Evolutionary conservation across 169 alveolate genomes (phyloP).

Genomic region (Eimeria sp.): DNA sequence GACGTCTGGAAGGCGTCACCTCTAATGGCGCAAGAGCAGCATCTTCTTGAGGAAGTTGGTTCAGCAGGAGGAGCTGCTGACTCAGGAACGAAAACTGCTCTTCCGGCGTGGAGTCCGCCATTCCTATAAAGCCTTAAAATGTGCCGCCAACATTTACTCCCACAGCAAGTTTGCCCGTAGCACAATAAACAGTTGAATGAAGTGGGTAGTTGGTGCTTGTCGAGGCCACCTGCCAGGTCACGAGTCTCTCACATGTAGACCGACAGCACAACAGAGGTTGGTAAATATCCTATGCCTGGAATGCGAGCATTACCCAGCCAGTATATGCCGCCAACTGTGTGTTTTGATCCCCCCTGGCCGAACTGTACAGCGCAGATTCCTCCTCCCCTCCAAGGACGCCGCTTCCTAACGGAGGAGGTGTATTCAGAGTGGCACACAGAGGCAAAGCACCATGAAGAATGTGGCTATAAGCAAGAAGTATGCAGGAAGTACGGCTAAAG

Average conservation of each 20-base stretch:
- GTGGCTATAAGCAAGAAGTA: not conserved
- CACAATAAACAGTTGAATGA: not conserved
- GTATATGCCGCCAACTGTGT: not conserved
- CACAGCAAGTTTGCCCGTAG: not conserved
- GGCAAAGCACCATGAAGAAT: conserved; percentile 5
- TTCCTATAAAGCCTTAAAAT: not conserved
- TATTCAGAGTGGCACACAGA: not conserved
- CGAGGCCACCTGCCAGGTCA: not conserved
- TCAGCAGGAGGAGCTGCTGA: conserved; percentile 70
- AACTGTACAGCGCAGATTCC: not conserved
- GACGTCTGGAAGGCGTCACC: not conserved
- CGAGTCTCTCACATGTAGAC: not conserved
- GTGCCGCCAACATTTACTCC: conserved; percentile 4
- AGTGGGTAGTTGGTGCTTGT: not conserved
- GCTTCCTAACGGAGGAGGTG: not conserved
- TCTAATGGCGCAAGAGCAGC: not conserved
- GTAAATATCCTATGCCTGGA: not conserved
- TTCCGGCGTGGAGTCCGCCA: conserved; percentile 71
- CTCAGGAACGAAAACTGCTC: conserved; percentile 53
- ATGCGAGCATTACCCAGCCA: not conserved
- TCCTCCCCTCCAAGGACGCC: conserved; percentile 11
- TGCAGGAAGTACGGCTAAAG: not conserved
- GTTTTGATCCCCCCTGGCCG: conserved; percentile 6
- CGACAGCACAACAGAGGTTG: not conserved
- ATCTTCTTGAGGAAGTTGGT: conserved; percentile 38